Base-by-base conservation (phyloP, 164 flowering plant species). In the Hamamelis virginiana region DNA sequence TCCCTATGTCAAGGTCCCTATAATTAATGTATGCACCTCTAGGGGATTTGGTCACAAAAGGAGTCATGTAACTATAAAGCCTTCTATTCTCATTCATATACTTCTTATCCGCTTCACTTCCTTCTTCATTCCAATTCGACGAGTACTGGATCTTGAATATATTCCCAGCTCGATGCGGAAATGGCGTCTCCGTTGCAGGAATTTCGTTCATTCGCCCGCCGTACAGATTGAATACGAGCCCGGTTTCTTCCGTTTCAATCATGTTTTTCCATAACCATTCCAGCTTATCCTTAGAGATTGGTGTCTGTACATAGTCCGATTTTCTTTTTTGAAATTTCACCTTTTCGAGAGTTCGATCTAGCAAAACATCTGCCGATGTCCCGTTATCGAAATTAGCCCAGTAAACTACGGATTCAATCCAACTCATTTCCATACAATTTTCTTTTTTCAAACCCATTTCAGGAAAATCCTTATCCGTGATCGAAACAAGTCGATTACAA, bases 231-330 rank as follows among this genome's bases (percentile, higher is more conserved):
- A 64, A 46, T 2, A 64, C 67, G 1, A 64, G n/a, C 3, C 67
- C 56, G 1, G 38, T 18, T 48, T 64, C 47, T 10, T 56, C 56
- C 41, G 47, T 14, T 9, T 45, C 28, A 11, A 64, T 64, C 67
- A 64, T 21, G 19, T 64, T 64, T 13, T 64, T 46, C 56, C 53
- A 64, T 25, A 64, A 1, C 67, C 28, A 46, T 26, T 64, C 56
- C 56, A 64, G 21, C n/a, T 16, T 12, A 0, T 10, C 13, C 47
- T n/a, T n/a, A n/a, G n/a, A n/a, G n/a, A n/a, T n/a, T n/a, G n/a
- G n/a, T n/a, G n/a, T n/a, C n/a, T n/a, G 67, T 8, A 64, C 55
- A n/a, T 64, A 72, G n/a, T 72, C 75, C 9, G 75, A 72, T 53
- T 66, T 72, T 27, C 75, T 66, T 21, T 72, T 72, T 18, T 19